A percentile compares a stretch with the other conserved stretches of the same genome.
Conservation (phyloP, 1,284 basidiomycete species). For the Exobasidium cylindrosporum region DNA sequence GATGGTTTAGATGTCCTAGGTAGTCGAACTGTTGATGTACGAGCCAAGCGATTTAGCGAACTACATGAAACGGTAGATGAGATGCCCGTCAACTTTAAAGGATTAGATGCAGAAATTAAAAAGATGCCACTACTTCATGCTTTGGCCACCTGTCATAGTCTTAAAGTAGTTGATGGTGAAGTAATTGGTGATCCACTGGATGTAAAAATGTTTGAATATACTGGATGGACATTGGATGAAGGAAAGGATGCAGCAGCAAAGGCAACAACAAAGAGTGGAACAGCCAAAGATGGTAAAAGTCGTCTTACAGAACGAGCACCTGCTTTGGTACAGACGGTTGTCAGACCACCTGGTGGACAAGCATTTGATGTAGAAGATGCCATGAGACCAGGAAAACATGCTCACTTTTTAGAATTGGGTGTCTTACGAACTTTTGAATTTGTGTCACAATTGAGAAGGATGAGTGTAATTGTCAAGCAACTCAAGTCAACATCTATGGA, state of each 20-base stretch:
- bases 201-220: slow-evolving; percentile 84
- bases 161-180: slow-evolving; percentile 86
- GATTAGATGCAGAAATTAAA: slow-evolving; percentile 56
- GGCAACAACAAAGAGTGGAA: slow-evolving; percentile 41
- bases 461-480: slow-evolving; percentile 96
- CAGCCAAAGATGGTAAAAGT: slow-evolving; percentile 45
- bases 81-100: slow-evolving; percentile 64
- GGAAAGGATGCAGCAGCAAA: slow-evolving; percentile 56
- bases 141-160: slow-evolving; percentile 89
- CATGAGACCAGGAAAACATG: slow-evolving; percentile 74
- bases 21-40: slow-evolving; percentile 48
- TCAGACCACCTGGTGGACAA: slow-evolving; percentile 86
- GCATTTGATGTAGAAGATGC: slow-evolving; percentile 89
- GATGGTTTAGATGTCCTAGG: slow-evolving; percentile 91
- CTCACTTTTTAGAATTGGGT: slow-evolving; percentile 87
- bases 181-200: slow-evolving; percentile 93
- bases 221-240: slow-evolving; percentile 93
- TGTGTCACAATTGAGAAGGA: slow-evolving; percentile 83
- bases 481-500: slow-evolving; percentile 94
- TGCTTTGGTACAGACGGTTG: slow-evolving; percentile 92
- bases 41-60: slow-evolving; percentile 76
- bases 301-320: slow-evolving; percentile 69
- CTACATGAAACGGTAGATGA: slow-evolving; percentile 83
- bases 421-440: slow-evolving; percentile 97
- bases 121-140: slow-evolving; percentile 86